phyloP scores from a whole-genome alignment of 2,329 filamentous ascomycete genomes.

The Verticillium albo-atrum region DNA sequence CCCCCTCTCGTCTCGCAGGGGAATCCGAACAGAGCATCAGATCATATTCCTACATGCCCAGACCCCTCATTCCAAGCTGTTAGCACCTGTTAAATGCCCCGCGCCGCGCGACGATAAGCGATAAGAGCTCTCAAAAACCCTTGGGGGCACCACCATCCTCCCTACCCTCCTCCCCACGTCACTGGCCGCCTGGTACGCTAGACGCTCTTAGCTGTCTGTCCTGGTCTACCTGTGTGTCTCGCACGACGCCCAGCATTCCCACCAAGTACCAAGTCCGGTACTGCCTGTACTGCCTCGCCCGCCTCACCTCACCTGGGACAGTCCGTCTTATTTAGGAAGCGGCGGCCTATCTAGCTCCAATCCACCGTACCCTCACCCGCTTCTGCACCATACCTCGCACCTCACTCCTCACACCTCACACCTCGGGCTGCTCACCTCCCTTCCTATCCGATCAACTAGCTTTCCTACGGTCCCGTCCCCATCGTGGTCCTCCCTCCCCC shows the following conservation, averaged over 20 bases:
- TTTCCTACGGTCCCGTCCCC: too few relatives aligned
- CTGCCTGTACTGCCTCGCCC: neutral
- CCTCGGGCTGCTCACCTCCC: neutral
- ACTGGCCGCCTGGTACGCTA: neutral
- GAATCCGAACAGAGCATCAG: neutral
- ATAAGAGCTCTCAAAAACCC: conserved; percentile 1
- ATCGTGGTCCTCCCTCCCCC: neutral
- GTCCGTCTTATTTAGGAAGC: neutral
- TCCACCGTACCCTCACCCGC: too few relatives aligned
- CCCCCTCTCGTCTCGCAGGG: neutral
- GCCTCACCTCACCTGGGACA: neutral
- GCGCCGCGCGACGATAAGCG: conserved; percentile 1
- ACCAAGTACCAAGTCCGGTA: neutral
- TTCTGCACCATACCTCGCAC: too few relatives aligned
- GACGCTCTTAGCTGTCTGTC: neutral
- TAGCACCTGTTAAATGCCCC: neutral
- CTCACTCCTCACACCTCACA: neutral
- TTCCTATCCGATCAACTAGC: neutral
- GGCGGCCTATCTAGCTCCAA: neutral
- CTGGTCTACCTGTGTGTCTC: neutral
- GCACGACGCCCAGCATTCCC: neutral
- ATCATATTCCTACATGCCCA: neutral
- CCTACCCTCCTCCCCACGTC: neutral
- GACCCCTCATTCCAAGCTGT: neutral
- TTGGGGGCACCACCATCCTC: neutral